phyloP scores from a whole-genome alignment of 1,284 basidiomycete genomes.

The Bjerkandera adusta region DNA sequence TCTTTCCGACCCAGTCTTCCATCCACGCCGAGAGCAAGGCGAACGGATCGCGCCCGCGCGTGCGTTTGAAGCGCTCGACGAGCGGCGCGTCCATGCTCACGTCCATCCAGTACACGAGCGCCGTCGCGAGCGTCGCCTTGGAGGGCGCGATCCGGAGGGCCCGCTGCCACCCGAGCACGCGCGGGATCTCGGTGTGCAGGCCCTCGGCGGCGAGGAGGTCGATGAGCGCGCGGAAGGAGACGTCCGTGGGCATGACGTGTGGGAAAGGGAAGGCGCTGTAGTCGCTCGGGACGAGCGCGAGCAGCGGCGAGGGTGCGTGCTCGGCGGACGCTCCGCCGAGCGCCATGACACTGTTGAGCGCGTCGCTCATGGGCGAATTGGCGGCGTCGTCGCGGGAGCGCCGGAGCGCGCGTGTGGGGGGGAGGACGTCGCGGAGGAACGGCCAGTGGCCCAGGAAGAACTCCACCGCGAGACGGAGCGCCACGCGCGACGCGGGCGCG shows the following conservation, averaged over 20 bases:
- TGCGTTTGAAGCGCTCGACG: constrained; percentile 41
- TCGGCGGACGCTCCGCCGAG: background rate
- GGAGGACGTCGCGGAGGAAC: constrained; percentile 22
- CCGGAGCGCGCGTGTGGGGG: constrained; percentile 31
- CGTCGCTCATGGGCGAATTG: constrained; percentile 27
- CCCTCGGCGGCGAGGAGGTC: constrained; percentile 55
- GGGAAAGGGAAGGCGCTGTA: constrained; percentile 25
- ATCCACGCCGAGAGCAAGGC: constrained; percentile 59
- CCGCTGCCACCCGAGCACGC: constrained; percentile 79
- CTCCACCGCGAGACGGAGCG: constrained; percentile 46
- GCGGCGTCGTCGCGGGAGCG: constrained; percentile 26
- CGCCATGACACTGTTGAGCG: constrained; percentile 18
- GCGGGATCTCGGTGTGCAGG: constrained; percentile 59
- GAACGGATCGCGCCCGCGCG: constrained; percentile 42
- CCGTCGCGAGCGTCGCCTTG: constrained; percentile 54
- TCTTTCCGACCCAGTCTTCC: constrained; percentile 60
- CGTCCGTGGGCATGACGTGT: constrained; percentile 46
- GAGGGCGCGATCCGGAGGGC: constrained; percentile 52
- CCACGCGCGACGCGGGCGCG: constrained; percentile 42
- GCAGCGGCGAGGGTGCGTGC: background rate
- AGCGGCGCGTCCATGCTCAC: constrained; percentile 59
- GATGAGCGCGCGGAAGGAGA: constrained; percentile 62
- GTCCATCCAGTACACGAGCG: constrained; percentile 72
- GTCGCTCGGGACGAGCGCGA: constrained; percentile 11
- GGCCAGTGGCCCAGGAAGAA: constrained; percentile 53